Evolutionary conservation across 495 filamentous ascomycete species (phyloP), one percentile per base, ranked within the genome.

Genomic region (Penicillium maclennaniae): DNA sequence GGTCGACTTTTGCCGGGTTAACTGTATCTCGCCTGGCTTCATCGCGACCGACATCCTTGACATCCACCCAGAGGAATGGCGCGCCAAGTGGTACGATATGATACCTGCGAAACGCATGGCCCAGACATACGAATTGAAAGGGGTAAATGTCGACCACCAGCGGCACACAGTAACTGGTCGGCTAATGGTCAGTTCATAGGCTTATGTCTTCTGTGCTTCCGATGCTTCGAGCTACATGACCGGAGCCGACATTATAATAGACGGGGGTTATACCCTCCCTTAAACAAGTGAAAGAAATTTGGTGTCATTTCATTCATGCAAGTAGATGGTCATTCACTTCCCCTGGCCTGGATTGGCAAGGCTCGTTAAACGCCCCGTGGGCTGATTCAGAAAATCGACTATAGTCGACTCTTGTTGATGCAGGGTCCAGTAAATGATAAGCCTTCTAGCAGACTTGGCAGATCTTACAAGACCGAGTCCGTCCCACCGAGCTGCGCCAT

Each of bases 21-120:
- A 78, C 55, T 71, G 63, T 38, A 67, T 77, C 25, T 73, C 71
- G 1, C 75, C 74, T 0, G 75, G 75, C 1, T 78, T 67, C 55
- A 73, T 76, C 51, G 61, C 67, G 23, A 77, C 74, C 21, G 61
- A 69, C 28, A 73, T 70, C 53, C 60, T 60, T 28, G 53, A 55
- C 27, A 59, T 56, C 8, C 54, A 52, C 12, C 60, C 50, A 19
- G 10, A 61, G 45, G 65, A 67, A 26, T 56, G 56, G 54, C 55
- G 50, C 7, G 61, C 61, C 3, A 63, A 62, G 17, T 69, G 67
- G 62, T 28, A 58, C 1, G 49, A 46, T 8, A 56, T 63, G 63
- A 60, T 68, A 26, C 72, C 72, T 41, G 65, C 60, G 14, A 59
- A 61, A 36, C 51, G 69, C 16, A 61, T 70, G 42, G 67, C 65